Conservation (phyloP, 306 rosid genomes). For the Castanopsis chinensis region DNA sequence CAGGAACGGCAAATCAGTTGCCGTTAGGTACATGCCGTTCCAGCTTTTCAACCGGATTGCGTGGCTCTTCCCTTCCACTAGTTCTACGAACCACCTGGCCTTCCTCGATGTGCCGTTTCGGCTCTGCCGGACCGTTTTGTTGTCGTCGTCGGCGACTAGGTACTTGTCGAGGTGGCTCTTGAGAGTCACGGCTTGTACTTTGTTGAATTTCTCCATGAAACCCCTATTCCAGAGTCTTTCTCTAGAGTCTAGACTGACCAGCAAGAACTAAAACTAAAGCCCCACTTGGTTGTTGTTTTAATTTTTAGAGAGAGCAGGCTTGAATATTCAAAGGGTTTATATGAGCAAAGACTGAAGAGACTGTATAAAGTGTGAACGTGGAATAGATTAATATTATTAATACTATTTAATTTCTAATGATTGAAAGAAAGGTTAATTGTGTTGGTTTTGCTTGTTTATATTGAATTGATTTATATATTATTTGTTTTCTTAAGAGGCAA, state of each 20-base stretch:
- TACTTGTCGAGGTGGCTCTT: conserved; percentile 75
- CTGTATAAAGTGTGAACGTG: no score
- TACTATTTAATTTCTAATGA: neutral
- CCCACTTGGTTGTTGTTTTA: no score
- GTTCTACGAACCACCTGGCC: conserved; percentile 65
- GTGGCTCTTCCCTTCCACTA: conserved; percentile 37
- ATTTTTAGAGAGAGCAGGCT: neutral
- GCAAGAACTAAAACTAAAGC: neutral
- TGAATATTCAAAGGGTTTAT: neutral
- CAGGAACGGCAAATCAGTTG: conserved; percentile 45
- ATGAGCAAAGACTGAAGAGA: no score
- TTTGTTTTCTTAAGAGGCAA: no score
- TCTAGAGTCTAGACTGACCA: no score
- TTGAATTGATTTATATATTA: no score
- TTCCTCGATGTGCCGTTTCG: conserved; percentile 33
- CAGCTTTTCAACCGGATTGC: conserved; percentile 55
- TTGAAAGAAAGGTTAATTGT: conserved; percentile 23
- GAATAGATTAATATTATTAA: no score
- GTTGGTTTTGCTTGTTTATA: neutral
- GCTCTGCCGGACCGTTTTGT: conserved; percentile 56
- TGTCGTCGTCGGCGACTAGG: conserved; percentile 53
- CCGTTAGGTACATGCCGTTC: conserved; percentile 58
- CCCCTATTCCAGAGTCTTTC: neutral
- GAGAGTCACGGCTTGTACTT: conserved; percentile 50
- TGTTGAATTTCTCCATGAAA: conserved; percentile 61